These are phyloP conservation scores for Kewa caespitosa DNA, from an alignment of 179 eudicot species.

Conservation along the genomic window DNA sequence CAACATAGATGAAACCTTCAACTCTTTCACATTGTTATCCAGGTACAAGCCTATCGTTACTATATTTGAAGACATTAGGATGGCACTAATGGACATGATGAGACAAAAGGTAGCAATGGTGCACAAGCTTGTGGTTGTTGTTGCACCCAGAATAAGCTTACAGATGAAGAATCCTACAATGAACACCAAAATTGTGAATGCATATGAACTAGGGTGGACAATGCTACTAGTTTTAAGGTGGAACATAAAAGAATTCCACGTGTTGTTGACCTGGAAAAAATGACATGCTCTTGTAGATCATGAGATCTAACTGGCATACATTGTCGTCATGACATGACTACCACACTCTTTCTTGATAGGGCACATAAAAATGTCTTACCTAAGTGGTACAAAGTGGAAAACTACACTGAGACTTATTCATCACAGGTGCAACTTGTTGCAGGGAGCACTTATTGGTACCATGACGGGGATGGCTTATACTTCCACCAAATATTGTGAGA, in stretches of 20 bases:
- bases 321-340: slow-evolving; percentile 25
- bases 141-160: slow-evolving; percentile 14
- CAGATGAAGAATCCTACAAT: neutral
- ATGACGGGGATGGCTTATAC: too few species aligned
- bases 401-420: neutral
- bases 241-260: neutral
- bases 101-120: neutral
- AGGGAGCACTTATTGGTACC: too few species aligned
- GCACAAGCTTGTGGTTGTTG: neutral
- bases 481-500: too few species aligned
- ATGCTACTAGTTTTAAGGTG: slow-evolving; percentile 15
- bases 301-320: slow-evolving; percentile 16
- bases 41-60: slow-evolving; percentile 19
- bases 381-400: slow-evolving; percentile 3
- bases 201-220: slow-evolving; percentile 15
- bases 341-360: slow-evolving; percentile 5
- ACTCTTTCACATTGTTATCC: slow-evolving; percentile 1
- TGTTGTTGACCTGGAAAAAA: slow-evolving; percentile 11
- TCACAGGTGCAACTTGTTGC: neutral
- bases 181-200: slow-evolving; percentile 6
- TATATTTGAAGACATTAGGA: slow-evolving; percentile 16
- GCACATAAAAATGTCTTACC: neutral
- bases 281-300: slow-evolving; percentile 11
- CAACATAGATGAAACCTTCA: slow-evolving; percentile 18
- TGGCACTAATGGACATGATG: slow-evolving; percentile 4